Evolutionary conservation across 1,139 yeast species (phyloP), one percentile per base, ranked within the genome.

Genomic region (Lodderomyces parapsilosis): DNA sequence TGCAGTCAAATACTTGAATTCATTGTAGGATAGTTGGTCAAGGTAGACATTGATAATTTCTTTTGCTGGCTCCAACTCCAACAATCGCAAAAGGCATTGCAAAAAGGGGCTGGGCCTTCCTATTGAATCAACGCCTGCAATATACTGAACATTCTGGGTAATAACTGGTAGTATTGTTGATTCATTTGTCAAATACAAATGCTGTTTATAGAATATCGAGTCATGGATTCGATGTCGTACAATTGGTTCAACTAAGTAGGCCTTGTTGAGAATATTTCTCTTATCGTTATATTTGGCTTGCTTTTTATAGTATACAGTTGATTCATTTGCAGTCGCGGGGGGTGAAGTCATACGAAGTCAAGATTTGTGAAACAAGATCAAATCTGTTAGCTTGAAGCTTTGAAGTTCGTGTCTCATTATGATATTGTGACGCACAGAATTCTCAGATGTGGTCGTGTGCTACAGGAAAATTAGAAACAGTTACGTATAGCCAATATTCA

Each of bases 1-100:
- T 0, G 85, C 85, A 0, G 83, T 75, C 41, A 86, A 61, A 55
- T 86, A 86, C 61, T 86, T 85, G 69, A 84, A 85, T 49, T 80
- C 78, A 28, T 68, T 66, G 15, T 51, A 54, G 6, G 57, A 53
- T 28, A 55, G 38, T 52, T 84, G 87, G 9, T 58, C 57, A 24
- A 84, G 63, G 50, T 80, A 76, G 43, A 78, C 73, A 13, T 64
- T 51, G 3, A 85, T 57, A 8, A 86, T 76, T 7, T 78, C 85
- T 10, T 52, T 56, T 4, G 69, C 59, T 0, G 91, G 91, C 47
- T 76, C 80, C 18, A 86, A 60, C 59, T 86, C 89, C 9, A 85
- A 63, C 42, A 86, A 58, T 47, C 87, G 72, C 45, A 83, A 72
- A 14, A 82, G 60, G 46, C 88, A 71, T 51, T 87, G 78, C n/a